These are phyloP conservation scores for Trichoderma gracile DNA, from an alignment of 2,329 filamentous ascomycete species.

Conservation along the genomic window DNA sequence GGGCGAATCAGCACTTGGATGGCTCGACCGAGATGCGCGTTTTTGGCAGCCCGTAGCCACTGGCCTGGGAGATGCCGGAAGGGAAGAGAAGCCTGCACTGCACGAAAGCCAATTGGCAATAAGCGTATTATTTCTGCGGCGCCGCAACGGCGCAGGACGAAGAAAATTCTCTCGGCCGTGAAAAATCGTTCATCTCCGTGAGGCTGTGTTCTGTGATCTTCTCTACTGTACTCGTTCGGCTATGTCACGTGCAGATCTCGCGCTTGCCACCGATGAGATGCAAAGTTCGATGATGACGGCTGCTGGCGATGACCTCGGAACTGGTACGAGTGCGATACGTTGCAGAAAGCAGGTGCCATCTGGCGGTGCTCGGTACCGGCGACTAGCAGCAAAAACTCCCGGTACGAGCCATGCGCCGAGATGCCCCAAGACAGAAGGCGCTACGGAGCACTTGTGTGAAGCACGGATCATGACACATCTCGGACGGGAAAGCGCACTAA, in stretches of 20 bases:
- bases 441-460: neutral
- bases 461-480: neutral
- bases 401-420: conserved; percentile 1
- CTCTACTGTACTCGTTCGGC: no score
- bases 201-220: no score
- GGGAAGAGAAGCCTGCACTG: conserved; percentile 17
- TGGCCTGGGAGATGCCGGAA: conserved; percentile 1
- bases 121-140: conserved; percentile 9
- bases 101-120: conserved; percentile 15
- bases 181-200: neutral
- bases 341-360: neutral
- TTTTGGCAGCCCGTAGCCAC: conserved; percentile 18
- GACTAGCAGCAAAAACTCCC: neutral
- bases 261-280: no score
- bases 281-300: no score
- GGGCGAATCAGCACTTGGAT: conserved; percentile 12
- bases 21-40: conserved; percentile 10
- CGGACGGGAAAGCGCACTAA: neutral
- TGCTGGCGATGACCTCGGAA: no score
- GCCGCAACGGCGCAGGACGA: neutral
- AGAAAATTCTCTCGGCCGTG: neutral
- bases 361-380: neutral
- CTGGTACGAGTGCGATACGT: neutral
- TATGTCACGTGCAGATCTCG: no score
- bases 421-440: neutral